Evolutionary conservation across 2,329 filamentous ascomycete genomes (phyloP).

Genomic region (Amesomyces nigricolor): DNA sequence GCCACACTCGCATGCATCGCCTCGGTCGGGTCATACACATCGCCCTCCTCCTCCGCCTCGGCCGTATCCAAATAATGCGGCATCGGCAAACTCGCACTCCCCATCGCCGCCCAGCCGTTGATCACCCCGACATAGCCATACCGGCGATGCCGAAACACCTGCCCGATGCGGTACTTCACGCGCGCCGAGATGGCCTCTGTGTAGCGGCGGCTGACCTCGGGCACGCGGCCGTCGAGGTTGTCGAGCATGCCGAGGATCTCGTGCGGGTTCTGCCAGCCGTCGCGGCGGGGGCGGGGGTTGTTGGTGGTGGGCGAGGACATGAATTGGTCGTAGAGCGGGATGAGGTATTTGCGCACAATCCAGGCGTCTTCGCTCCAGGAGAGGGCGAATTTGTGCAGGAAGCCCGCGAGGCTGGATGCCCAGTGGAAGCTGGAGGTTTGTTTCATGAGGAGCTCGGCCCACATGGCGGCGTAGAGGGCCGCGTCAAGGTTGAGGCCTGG

Average conservation of each 20-base stretch:
- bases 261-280: slow-evolving; percentile 33
- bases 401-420: slow-evolving; percentile 57
- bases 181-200: slow-evolving; percentile 31
- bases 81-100: slow-evolving; percentile 25
- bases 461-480: slow-evolving; percentile 67
- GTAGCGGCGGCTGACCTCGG: slow-evolving; percentile 32
- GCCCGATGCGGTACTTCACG: slow-evolving; percentile 67
- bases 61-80: slow-evolving; percentile 26
- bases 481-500: slow-evolving; percentile 49
- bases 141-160: slow-evolving; percentile 76
- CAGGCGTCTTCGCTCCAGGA: slow-evolving; percentile 67
- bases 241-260: slow-evolving; percentile 38
- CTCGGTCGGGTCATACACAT: slow-evolving; percentile 28
- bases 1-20: slow-evolving; percentile 42
- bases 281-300: slow-evolving; percentile 27
- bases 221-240: slow-evolving; percentile 40
- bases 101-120: slow-evolving; percentile 69
- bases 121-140: slow-evolving; percentile 78
- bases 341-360: slow-evolving; percentile 62
- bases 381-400: slow-evolving; percentile 59
- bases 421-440: slow-evolving; percentile 45
- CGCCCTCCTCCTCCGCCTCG: slow-evolving; percentile 48
- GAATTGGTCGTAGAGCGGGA: slow-evolving; percentile 53
- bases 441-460: slow-evolving; percentile 59
- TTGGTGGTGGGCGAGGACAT: slow-evolving; percentile 24